Conservation (phyloP, 805 yeast genomes). For the Diddensiella santjacobensis region DNA sequence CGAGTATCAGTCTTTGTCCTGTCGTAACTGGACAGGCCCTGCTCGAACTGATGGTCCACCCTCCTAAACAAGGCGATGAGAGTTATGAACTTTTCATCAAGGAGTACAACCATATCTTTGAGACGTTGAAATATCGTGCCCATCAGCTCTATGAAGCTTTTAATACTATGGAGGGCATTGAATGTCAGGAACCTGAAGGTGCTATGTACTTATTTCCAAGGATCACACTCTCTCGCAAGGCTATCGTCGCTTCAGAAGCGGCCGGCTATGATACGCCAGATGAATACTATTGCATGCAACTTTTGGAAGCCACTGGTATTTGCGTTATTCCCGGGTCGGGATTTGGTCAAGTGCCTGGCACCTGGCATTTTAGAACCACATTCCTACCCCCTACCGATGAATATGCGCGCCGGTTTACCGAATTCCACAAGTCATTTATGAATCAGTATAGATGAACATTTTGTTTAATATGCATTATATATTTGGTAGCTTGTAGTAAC, state of each 20-base stretch:
- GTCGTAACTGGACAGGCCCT: constrained; percentile 94
- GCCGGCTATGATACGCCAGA: constrained; percentile 61
- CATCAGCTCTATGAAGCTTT: constrained; percentile 64
- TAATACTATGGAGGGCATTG: constrained; percentile 70
- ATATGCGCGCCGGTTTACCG: constrained; percentile 76
- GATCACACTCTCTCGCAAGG: constrained; percentile 60
- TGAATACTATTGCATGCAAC: constrained; percentile 80
- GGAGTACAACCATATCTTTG: constrained; percentile 62
- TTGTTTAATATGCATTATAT: not conserved
- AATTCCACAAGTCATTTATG: constrained; percentile 74
- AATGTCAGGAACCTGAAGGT: constrained; percentile 89
- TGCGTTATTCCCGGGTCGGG: constrained; percentile 98
- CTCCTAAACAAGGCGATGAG: constrained; percentile 75
- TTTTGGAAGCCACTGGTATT: constrained; percentile 85
- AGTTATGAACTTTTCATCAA: constrained; percentile 62
- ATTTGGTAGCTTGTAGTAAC: not conserved
- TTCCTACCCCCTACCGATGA: constrained; percentile 93
- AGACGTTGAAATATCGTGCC: constrained; percentile 63
- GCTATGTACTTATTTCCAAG: constrained; percentile 97
- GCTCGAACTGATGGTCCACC: constrained; percentile 89
- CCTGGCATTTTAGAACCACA: constrained; percentile 92
- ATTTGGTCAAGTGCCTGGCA: constrained; percentile 87
- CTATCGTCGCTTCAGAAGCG: constrained; percentile 56
- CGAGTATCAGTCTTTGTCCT: constrained; percentile 88
- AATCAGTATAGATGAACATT: constrained; percentile 30